phyloP scores from a whole-genome alignment of 331 rosid genomes.

The Pyrus hybrid region DNA sequence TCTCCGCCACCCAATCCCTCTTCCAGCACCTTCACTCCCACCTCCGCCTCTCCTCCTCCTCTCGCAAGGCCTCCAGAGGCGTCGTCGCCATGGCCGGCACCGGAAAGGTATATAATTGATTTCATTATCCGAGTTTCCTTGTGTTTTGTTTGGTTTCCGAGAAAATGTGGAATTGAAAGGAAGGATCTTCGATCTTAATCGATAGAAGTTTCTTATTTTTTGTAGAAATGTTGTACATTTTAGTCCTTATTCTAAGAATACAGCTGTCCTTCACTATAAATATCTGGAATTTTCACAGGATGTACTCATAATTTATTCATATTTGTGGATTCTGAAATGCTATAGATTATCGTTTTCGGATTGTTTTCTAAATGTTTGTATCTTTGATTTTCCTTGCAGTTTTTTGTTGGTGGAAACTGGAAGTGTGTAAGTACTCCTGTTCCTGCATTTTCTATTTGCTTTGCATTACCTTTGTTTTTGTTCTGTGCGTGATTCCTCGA shows the following conservation, averaged over 20 bases:
- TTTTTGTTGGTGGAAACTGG: constrained; percentile 99
- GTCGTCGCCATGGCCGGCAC: constrained; percentile 86
- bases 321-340: not conserved
- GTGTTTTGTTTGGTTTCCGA: not conserved
- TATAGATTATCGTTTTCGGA: no score
- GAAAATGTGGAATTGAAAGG: not conserved
- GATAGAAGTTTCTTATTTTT: not conserved
- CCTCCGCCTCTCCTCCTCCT: constrained; percentile 53
- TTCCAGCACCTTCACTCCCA: constrained; percentile 44
- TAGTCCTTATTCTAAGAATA: not conserved
- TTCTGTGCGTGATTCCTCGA: not conserved
- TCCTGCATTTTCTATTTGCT: not conserved
- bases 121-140: not conserved
- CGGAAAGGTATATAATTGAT: constrained; percentile 48
- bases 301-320: not conserved
- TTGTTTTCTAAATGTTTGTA: constrained; percentile 17
- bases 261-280: not conserved
- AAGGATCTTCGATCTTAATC: not conserved
- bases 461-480: not conserved
- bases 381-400: constrained; percentile 50
- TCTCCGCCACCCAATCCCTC: constrained; percentile 23
- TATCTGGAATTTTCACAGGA: not conserved
- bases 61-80: constrained; percentile 53
- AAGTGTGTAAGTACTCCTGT: constrained; percentile 74
- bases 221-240: not conserved